phyloP scores from a whole-genome alignment of 2,329 filamentous ascomycete genomes.

The Dactylellina drechsleri region DNA sequence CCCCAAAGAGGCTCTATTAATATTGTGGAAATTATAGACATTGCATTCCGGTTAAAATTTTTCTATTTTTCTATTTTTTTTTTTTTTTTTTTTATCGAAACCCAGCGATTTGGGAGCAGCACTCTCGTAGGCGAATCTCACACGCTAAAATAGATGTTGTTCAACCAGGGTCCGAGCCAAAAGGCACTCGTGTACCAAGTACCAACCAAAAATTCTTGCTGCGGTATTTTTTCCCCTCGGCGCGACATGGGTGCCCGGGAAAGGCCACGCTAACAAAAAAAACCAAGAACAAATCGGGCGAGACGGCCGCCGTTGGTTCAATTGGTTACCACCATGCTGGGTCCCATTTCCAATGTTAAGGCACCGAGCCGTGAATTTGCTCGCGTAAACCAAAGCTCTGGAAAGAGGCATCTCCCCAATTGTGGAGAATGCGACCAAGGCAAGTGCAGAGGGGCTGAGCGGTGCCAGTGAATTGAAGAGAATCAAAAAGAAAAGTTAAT shows the following conservation, averaged over 20 bases:
- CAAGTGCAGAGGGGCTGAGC: background rate
- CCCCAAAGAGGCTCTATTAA: constrained; percentile 39
- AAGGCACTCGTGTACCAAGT: constrained; percentile 1
- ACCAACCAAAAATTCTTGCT: constrained; percentile 9
- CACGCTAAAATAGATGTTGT: too few species aligned
- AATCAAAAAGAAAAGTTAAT: background rate
- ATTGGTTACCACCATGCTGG: constrained; percentile 52
- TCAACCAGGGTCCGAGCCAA: background rate
- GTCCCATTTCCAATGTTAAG: constrained; percentile 42
- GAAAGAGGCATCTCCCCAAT: constrained; percentile 44
- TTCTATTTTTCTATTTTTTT: too few species aligned
- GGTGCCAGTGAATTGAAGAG: constrained; percentile 10
- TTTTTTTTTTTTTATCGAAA: background rate
- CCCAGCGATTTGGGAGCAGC: constrained; percentile 29
- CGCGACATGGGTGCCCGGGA: constrained; percentile 11
- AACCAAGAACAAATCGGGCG: constrained; percentile 21
- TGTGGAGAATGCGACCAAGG: constrained; percentile 26
- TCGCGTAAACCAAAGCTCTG: constrained; percentile 52
- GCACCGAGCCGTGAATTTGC: constrained; percentile 51
- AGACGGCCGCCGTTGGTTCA: constrained; percentile 34
- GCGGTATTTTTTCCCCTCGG: constrained; percentile 34
- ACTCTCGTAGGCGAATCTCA: background rate
- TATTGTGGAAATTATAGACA: constrained; percentile 43
- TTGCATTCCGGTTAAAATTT: constrained; percentile 44
- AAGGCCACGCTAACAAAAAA: constrained; percentile 17